A percentile compares a stretch with the other conserved stretches of the same genome.
These are phyloP conservation scores for Vaccinium vitisidaea DNA, from an alignment of 148 eudicot genomes.

Conservation along the genomic window DNA sequence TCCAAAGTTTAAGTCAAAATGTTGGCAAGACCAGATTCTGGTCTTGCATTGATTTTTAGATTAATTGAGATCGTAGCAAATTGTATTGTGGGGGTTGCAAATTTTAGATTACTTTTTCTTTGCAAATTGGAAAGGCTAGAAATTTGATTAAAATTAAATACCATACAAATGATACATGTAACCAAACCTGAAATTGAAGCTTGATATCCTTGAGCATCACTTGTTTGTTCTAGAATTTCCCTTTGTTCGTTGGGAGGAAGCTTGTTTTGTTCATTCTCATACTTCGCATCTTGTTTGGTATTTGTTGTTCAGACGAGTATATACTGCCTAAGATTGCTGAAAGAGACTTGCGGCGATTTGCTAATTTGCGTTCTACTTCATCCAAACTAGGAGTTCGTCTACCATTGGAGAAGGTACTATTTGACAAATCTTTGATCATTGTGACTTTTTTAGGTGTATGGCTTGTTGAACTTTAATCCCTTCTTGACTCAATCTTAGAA, in stretches of 20 bases:
- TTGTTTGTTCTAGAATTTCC: neutral
- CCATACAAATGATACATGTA: neutral
- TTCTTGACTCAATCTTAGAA: neutral
- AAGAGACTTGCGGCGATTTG: slow-evolving; percentile 76
- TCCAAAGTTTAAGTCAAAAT: no score
- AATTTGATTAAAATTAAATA: neutral
- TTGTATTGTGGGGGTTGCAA: neutral
- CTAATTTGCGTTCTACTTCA: slow-evolving; percentile 65
- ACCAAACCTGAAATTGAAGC: neutral
- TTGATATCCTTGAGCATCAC: slow-evolving; percentile 2
- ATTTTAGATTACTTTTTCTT: neutral
- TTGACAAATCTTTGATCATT: neutral
- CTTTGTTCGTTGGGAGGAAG: neutral
- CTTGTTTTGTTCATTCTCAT: neutral
- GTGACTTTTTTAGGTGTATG: neutral
- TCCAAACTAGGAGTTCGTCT: slow-evolving; percentile 53
- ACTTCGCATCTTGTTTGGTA: neutral
- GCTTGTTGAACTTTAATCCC: neutral
- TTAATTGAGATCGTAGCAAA: no score
- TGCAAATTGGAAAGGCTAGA: neutral
- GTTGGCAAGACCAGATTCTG: no score
- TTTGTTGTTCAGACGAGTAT: slow-evolving; percentile 66
- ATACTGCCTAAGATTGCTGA: slow-evolving; percentile 95
- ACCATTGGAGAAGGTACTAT: slow-evolving; percentile 63
- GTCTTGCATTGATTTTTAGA: no score